These are phyloP conservation scores for Elsinoe arachidis DNA, from an alignment of 2,329 filamentous ascomycete species.

Conservation along the genomic window DNA sequence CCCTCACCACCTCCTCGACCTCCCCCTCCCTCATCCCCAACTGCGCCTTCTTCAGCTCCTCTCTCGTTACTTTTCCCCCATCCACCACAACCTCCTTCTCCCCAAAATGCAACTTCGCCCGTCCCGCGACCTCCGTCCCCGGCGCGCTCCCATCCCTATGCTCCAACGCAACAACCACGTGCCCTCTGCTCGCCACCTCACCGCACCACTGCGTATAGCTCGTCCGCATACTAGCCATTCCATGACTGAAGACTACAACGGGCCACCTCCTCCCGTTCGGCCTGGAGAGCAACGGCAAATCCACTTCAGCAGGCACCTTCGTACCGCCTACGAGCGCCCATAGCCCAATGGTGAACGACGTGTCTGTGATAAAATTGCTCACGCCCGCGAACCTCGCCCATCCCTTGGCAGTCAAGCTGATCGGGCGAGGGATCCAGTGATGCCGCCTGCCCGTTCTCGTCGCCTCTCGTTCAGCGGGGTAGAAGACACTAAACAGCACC, in stretches of 20 bases:
- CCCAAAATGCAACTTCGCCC: slow-evolving; percentile 30
- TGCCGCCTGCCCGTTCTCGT: slow-evolving; percentile 25
- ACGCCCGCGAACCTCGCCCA: slow-evolving; percentile 36
- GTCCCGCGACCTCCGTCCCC: slow-evolving; percentile 33
- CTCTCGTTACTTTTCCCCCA: slow-evolving; percentile 15
- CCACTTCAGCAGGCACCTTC: slow-evolving; percentile 36
- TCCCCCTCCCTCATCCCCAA: slow-evolving; percentile 39
- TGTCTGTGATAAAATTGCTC: slow-evolving; percentile 29
- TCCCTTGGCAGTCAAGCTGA: slow-evolving; percentile 35
- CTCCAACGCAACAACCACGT: slow-evolving; percentile 39
- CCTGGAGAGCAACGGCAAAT: slow-evolving; percentile 29
- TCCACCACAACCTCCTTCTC: slow-evolving; percentile 29
- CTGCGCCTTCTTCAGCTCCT: slow-evolving; percentile 32
- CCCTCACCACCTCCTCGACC: slow-evolving; percentile 36
- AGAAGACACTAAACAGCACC: slow-evolving; percentile 39
- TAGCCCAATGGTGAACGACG: slow-evolving; percentile 33
- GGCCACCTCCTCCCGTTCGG: slow-evolving; percentile 27
- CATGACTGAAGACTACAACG: slow-evolving; percentile 39
- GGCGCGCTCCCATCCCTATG: slow-evolving; percentile 41
- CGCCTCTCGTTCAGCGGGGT: slow-evolving; percentile 30
- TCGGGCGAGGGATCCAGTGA: slow-evolving; percentile 37
- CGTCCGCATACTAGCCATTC: slow-evolving; percentile 38
- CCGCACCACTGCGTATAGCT: slow-evolving; percentile 39
- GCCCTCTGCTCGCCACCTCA: slow-evolving; percentile 38
- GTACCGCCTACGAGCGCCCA: slow-evolving; percentile 36